Base-by-base conservation (phyloP, 352 stramenopile genomes). In the Globisporangium nodosum region DNA sequence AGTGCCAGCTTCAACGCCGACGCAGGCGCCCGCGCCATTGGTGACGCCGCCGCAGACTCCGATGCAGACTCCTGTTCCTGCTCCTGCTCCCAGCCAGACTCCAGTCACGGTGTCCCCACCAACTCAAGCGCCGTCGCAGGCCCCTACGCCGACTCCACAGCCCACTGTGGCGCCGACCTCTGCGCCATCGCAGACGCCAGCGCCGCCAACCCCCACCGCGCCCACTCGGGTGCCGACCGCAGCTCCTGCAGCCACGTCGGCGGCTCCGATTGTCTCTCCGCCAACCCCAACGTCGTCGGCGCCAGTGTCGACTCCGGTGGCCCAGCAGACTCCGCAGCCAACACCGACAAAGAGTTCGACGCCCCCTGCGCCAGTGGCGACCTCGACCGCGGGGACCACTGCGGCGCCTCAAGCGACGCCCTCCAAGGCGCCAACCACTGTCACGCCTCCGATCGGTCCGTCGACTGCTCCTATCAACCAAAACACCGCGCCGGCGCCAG, bases 381-480 rank as follows among this genome's bases (percentile, higher is more conserved):
- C 54, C 11, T 33, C 45, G 30, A 39, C 33, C 39, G 43, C 54
- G 21, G 18, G 11, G 1, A 48, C 20, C 6, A 54, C 50, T 30
- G 13, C 42, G 18, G 58, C 35, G n/a, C 20, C 50, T 20, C n/a
- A 51, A 24, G 7, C 52, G 16, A 60, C 45, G 8, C 27, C 60
- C 2, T 47, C 60, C 16, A 35, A 49, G 45, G 45, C 47, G 9
- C 16, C 43, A 5, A 13, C 4, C 21, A 35, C 39, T 3, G 9
- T n/a, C 16, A 24, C 40, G 3, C 51, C 53, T 15, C 42, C 60
- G 30, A 42, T 30, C 27, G 49, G 48, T 55, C 59, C 59, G 42
- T 12, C 43, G 5, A 7, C 35, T 48, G 52, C 43, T 45, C 30
- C 49, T 1, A 37, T 12, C 16, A 55, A 39, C 27, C 58, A 54